Percentiles rank a stretch among this genome's conserved stretches.
phyloP scores from a whole-genome alignment of 2,329 filamentous ascomycete species.

The Aspergillus caelatus region DNA sequence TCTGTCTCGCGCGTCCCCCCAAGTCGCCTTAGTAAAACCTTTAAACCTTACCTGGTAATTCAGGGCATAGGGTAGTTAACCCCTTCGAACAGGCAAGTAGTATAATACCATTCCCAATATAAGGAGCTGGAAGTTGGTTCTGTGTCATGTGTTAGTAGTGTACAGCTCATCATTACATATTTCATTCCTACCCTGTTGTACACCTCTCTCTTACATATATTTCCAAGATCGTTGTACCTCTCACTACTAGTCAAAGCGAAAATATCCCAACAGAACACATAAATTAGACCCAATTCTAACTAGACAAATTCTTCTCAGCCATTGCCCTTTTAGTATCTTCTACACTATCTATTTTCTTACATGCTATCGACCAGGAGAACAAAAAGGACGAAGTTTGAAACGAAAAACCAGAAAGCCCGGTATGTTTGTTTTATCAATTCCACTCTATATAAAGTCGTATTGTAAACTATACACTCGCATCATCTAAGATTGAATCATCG shows the following conservation, averaged over 20 bases:
- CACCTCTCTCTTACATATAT: not conserved
- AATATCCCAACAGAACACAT: not conserved
- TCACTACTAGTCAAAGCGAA: no score
- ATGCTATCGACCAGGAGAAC: not conserved
- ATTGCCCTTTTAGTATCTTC: not conserved
- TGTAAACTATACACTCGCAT: slow-evolving; percentile 17
- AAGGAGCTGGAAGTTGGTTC: no score
- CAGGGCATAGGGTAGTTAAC: not conserved
- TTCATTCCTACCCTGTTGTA: not conserved
- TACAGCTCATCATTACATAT: not conserved
- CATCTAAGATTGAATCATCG: slow-evolving; percentile 44
- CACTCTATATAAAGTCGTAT: not conserved
- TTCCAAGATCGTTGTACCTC: no score
- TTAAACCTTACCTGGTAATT: not conserved
- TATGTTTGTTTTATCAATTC: not conserved
- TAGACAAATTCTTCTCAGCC: no score
- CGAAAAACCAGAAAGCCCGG: not conserved
- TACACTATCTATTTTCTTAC: not conserved
- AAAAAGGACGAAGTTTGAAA: not conserved
- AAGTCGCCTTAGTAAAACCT: not conserved
- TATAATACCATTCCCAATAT: no score
- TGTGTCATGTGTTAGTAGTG: not conserved
- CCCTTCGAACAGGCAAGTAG: no score
- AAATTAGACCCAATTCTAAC: not conserved
- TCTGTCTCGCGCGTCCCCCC: slow-evolving; percentile 7